Evolutionary conservation across 805 yeast species (phyloP), one percentile per base, ranked within the genome.

Genomic region (Nakazawaea populi): DNA sequence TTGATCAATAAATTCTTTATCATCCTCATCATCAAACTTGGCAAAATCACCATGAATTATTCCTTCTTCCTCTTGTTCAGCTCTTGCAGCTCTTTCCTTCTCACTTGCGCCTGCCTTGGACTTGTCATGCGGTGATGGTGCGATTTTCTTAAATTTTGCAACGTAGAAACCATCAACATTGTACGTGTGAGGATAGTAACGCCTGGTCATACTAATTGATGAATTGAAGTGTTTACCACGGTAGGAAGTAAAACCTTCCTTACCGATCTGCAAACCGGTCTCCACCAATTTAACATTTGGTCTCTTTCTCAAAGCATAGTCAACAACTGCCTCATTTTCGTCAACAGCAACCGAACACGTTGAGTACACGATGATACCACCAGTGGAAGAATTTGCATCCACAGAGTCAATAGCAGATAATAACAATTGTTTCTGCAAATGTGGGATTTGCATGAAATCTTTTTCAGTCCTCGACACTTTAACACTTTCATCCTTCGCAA

Each of bases 271-370:
- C 58, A 94, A 77, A 11, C 92, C 96, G 29, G 97, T 79, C 11
- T 92, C 97, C 10, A 94, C 97, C 43, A 94, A 79, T 67, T 87
- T 89, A 42, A 94, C 97, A 63, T 94, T 94, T 36, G 98, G 97
- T 66, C 99, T 83, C 68, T 94, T 92, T 66, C 96, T 82, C 60
- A 94, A 77, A 28, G 97, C 98, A 63, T 94, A 94, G 70, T 92
- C 96, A n/a, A 94, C 97, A 52, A 94, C 99, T 27, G 97, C 87
- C 73, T 94, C 99, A 69, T 94, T 91, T 72, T 94, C 99, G 62
- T 94, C 99, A 46, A 94, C 97, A 62, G 95, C 96, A 54, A 94
- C 94, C 11, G 98, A 92, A 79, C 99, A 94, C 1, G 99, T 94
- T 6, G 99, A 94, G 72, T 94, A 94, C 6, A 95, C 98, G 57